phyloP scores from a whole-genome alignment of 1,284 basidiomycete genomes.

The Tilletia indica region DNA sequence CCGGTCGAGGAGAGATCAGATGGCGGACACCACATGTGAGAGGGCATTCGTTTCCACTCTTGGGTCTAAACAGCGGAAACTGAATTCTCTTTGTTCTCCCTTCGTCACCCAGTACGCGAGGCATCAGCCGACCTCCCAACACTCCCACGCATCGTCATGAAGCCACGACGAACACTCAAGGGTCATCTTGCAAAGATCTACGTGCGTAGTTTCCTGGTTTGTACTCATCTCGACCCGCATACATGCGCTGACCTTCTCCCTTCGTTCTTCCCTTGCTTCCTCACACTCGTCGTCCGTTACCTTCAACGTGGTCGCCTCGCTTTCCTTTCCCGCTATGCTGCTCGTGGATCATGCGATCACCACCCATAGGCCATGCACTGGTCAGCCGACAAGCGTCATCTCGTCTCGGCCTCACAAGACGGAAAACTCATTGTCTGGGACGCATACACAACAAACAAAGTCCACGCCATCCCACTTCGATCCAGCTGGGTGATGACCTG shows the following conservation, averaged over 20 bases:
- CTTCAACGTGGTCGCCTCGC: too few species aligned
- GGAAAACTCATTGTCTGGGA: slow-evolving; percentile 99
- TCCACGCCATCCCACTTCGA: slow-evolving; percentile 94
- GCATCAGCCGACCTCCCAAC: slow-evolving; percentile 96
- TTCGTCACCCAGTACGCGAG: slow-evolving; percentile 68
- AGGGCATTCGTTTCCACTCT: slow-evolving; percentile 34
- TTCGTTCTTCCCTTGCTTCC: neutral
- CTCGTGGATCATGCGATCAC: too few species aligned
- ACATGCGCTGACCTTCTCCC: neutral
- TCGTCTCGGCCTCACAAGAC: slow-evolving; percentile 97
- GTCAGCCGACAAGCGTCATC: slow-evolving; percentile 91
- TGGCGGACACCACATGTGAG: slow-evolving; percentile 91
- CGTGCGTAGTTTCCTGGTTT: slow-evolving; percentile 22
- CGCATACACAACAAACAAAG: slow-evolving; percentile 98
- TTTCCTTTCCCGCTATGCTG: too few species aligned
- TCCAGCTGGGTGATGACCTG: slow-evolving; percentile 99
- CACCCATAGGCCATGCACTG: slow-evolving; percentile 79
- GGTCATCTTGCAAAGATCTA: slow-evolving; percentile 99
- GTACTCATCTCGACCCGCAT: neutral
- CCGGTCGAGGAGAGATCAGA: slow-evolving; percentile 85
- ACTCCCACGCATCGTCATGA: slow-evolving; percentile 91
- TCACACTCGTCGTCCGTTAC: neutral
- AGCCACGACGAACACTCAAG: slow-evolving; percentile 86
- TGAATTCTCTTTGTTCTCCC: too few species aligned
- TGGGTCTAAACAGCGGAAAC: too few species aligned